Base-by-base conservation (phyloP, 2,329 filamentous ascomycete species). In the Cercospora zeina region DNA sequence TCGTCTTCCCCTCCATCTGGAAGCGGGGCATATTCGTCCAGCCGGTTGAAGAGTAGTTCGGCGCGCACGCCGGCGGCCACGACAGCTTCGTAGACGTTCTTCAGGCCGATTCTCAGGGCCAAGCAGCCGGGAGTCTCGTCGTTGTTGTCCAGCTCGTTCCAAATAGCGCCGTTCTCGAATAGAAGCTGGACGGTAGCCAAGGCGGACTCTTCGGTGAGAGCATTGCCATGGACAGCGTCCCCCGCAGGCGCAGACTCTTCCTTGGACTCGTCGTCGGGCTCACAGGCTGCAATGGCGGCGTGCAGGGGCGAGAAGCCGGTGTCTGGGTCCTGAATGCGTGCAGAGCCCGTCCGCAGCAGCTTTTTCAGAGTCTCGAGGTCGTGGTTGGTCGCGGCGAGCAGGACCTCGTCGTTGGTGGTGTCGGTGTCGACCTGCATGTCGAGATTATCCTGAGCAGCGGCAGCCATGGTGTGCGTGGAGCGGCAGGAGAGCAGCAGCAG, bases 121-220 rank as follows among this genome's bases (percentile, higher is more conserved):
- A 97, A 80, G 74, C 93, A 97, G 7, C 92, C 95, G 0, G 95
- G 92, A 2, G 95, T 97, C 81, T 97, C 93, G 70, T 91, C 85
- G 69, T 90, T 88, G 68, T 81, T 78, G 75, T 97, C 91, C 60
- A 97, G 81, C 74, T 97, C 93, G 78, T 99, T 99, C 95, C 95
- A 99, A 69, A 97, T 97, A 10, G 91, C 95, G 33, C 95, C 95
- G 69, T 89, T 89, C 71, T 93, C 84, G 63, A 97, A 86, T 7
- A 97, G 82, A 72, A 95, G 85, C 68, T 85, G 84, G 4, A 97
- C 80, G 0, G 88, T 88, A 57, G 87, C 85, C 59, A 83, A 82
- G 2, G 87, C 89, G 39, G 84, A 83, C 51, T 87, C 83, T 33
- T 89, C 72, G 19, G 74, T 73, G 24, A 73, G 64, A 53, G 70